Percentiles rank a stretch among this genome's conserved stretches.
Conservation (phyloP, 1,284 basidiomycete species). For the Phlebopus sp. region DNA sequence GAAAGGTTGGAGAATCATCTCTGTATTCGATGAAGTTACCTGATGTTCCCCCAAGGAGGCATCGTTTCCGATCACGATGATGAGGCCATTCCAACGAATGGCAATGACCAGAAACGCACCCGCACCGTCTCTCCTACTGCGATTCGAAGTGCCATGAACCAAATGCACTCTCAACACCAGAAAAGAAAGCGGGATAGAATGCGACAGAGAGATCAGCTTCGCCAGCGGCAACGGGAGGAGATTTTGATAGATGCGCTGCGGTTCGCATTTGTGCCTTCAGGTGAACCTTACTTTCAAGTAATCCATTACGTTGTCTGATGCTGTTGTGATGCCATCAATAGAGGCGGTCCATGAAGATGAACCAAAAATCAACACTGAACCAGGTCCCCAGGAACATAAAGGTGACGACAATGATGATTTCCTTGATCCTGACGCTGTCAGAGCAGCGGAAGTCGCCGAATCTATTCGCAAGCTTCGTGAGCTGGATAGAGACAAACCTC, state of each 20-base stretch:
- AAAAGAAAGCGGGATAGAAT: slow-evolving; percentile 41
- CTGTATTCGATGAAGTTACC: slow-evolving; percentile 4
- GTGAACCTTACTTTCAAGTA: slow-evolving; percentile 9
- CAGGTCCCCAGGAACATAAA: slow-evolving; percentile 6
- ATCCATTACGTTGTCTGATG: slow-evolving; percentile 10
- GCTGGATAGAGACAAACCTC: slow-evolving; percentile 59
- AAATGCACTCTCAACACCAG: slow-evolving; percentile 37
- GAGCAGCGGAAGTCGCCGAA: slow-evolving; percentile 52
- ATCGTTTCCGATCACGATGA: slow-evolving; percentile 6
- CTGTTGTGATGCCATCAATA: slow-evolving; percentile 27
- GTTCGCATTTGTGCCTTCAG: slow-evolving; percentile 16
- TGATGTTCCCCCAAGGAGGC: slow-evolving; percentile 18
- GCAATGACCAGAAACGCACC: slow-evolving; percentile 41
- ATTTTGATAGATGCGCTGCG: slow-evolving; percentile 1
- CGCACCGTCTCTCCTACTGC: slow-evolving; percentile 45
- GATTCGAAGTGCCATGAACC: slow-evolving; percentile 37
- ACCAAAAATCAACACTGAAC: slow-evolving; percentile 2
- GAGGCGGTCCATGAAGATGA: slow-evolving; percentile 38
- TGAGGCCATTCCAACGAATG: slow-evolving; percentile 26
- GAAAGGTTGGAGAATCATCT: slow-evolving; percentile 40
- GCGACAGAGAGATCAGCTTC: slow-evolving; percentile 31
- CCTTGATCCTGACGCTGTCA: slow-evolving; percentile 35
- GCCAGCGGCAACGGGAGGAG: slow-evolving; percentile 28
- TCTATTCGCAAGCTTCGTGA: slow-evolving; percentile 67
- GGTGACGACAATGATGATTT: slow-evolving; percentile 1